A percentile compares a stretch with the other conserved stretches of the same genome.
Conservation (phyloP, 2,329 filamentous ascomycete species). For the Tolypocladium guangdongense region DNA sequence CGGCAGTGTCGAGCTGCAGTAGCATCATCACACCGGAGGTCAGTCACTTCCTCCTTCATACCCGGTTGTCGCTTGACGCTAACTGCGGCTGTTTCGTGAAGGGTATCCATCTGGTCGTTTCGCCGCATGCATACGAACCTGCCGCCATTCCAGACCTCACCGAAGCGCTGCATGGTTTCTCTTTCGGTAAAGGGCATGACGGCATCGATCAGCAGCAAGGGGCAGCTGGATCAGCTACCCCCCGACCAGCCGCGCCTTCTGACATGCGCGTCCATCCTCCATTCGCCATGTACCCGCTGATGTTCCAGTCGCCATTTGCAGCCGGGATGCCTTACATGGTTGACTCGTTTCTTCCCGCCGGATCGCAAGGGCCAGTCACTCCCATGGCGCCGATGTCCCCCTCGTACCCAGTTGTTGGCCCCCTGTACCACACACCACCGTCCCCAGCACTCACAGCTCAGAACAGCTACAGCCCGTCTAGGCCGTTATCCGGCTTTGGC, state of each 20-base stretch:
- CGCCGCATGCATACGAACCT: conserved; percentile 4
- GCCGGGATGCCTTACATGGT: conserved; percentile 17
- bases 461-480: conserved; percentile 29
- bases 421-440: conserved; percentile 19
- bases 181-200: conserved; percentile 6
- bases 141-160: conserved; percentile 4
- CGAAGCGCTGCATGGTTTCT: conserved; percentile 9
- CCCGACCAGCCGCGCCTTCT: conserved; percentile 2
- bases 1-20: conserved; percentile 26
- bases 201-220: conserved; percentile 4
- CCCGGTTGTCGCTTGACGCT: not conserved
- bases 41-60: conserved; percentile 1
- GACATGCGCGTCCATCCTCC: conserved; percentile 12
- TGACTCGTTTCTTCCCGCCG: conserved; percentile 11
- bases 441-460: conserved; percentile 23
- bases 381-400: conserved; percentile 19
- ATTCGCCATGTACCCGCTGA: conserved; percentile 21
- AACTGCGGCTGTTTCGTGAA: not conserved
- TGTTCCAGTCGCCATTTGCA: conserved; percentile 19
- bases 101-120: conserved; percentile 14
- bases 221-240: conserved; percentile 1
- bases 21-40: conserved; percentile 14
- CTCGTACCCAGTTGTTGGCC: conserved; percentile 17
- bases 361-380: conserved; percentile 6
- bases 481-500: conserved; percentile 20